Base-by-base conservation (phyloP, 106 monocot genomes). In the Agapanthus africanus region DNA sequence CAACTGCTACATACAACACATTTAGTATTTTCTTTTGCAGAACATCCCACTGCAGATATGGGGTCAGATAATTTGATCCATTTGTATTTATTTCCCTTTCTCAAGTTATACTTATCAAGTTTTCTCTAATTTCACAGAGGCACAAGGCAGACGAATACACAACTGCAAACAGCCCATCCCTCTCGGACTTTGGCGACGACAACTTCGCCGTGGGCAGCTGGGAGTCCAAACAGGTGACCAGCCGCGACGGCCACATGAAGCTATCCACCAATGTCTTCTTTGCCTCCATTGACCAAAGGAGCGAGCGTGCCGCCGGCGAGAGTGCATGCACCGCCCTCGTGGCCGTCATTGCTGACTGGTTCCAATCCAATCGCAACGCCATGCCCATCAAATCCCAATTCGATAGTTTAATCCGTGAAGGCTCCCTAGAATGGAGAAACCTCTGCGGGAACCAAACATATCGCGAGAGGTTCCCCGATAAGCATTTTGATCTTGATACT, bases 311-410 rank as follows among this genome's bases (percentile, higher is more conserved):
- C 31, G 82, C 86, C 16, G 97, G 97, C 15, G 91, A 87, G 73
- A 90, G 97, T 52, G 97, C 97, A 40, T 97, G 97, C 76, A 86
- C 97, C 6, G 87, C 84, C 40, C 89, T 97, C 31, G 92, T 88
- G 19, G 92, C 86, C 7, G 84, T 89, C 10, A 84, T 97, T 50
- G 91, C 97, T 0, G 86, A 92, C 68, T 97, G 97, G 97, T 85
- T 97, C 51, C 84, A 88, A 47, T 44, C 30, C 22, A 89, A 92
- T 65, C 65, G 3, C 0, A 59, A 75, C 21, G 40, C 65, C 4
- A 85, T 92, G 79, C 97, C 89, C 27, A 71, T 92, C 54, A 83
- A 80, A 74, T 97, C 87, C 11, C 97, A 97, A 72, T 82, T 97
- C 38, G 97, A 97, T 41, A 74, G 79, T 47, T 76, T 92, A 19